phyloP scores from a whole-genome alignment of 2,329 filamentous ascomycete genomes.

The Aspergillus viridinutans region DNA sequence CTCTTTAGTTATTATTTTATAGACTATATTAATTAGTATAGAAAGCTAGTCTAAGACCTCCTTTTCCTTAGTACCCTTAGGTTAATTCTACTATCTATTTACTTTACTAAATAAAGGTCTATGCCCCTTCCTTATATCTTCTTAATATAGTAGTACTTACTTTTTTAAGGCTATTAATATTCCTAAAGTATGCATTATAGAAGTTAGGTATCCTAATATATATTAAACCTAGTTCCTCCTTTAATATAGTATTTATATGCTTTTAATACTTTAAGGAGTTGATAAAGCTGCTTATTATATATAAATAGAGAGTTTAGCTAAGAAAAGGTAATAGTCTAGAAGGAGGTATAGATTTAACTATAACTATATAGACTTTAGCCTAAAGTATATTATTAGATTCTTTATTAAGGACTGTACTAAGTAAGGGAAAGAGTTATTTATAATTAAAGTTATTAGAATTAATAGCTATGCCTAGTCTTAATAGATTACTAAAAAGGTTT shows the following conservation, averaged over 20 bases:
- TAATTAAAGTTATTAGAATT: constrained; percentile 13
- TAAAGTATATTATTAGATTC: constrained; percentile 15
- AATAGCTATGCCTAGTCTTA: constrained; percentile 9
- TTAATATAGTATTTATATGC: constrained; percentile 24
- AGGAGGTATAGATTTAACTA: constrained; percentile 17
- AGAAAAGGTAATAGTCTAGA: constrained; percentile 12
- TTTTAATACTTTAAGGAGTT: constrained; percentile 26
- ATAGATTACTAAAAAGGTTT: constrained; percentile 15
- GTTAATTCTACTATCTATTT: constrained; percentile 26
- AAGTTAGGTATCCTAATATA: constrained; percentile 23
- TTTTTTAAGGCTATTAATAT: constrained; percentile 18
- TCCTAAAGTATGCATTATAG: constrained; percentile 21
- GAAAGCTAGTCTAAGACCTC: constrained; percentile 25
- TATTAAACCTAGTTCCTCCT: constrained; percentile 23
- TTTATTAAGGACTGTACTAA: constrained; percentile 9
- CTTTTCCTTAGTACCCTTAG: constrained; percentile 20
- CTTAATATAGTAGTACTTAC: constrained; percentile 20
- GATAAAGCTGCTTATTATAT: constrained; percentile 24
- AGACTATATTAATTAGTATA: constrained; percentile 9
- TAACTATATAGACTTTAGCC: constrained; percentile 14
- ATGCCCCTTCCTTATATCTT: constrained; percentile 20
- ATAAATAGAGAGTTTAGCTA: constrained; percentile 21
- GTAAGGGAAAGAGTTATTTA: constrained; percentile 16
- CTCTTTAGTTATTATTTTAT: constrained; percentile 6
- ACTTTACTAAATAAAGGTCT: constrained; percentile 17